Conservation (phyloP, 2,329 filamentous ascomycete genomes). For the Botryotinia calthae region DNA sequence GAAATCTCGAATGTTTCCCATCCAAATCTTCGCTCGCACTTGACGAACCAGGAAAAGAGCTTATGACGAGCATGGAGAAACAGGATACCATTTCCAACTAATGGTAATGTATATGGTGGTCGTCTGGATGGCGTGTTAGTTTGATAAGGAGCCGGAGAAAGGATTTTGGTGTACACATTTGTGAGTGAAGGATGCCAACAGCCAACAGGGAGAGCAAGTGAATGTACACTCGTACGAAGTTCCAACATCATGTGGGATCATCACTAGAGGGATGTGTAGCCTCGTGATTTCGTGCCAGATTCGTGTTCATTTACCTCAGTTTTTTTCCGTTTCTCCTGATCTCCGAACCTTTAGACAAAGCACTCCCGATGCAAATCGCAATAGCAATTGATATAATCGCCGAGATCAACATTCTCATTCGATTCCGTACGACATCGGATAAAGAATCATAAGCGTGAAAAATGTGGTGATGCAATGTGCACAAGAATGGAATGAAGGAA, state of each 20-base stretch:
- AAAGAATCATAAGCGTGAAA: not conserved
- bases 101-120: constrained; percentile 43
- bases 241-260: not conserved
- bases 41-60: constrained; percentile 61
- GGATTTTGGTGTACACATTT: not conserved
- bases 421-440: not conserved
- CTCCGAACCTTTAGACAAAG: constrained; percentile 27
- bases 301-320: constrained; percentile 31
- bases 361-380: constrained; percentile 20
- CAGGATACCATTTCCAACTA: constrained; percentile 59
- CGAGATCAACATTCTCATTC: constrained; percentile 28
- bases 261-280: not conserved
- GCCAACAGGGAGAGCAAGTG: not conserved
- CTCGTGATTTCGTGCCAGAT: constrained; percentile 5
- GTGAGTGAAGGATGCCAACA: not conserved
- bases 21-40: constrained; percentile 55
- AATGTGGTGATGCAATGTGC: constrained; percentile 11
- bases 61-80: constrained; percentile 60
- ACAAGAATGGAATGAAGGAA: constrained; percentile 8
- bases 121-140: constrained; percentile 26
- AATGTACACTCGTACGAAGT: not conserved
- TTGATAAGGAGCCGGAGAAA: not conserved
- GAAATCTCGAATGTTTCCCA: constrained; percentile 61
- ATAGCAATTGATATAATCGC: constrained; percentile 25
- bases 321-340: constrained; percentile 35